Evolutionary conservation across 768 basidiomycete genomes (phyloP).

Genomic region (Lactifluus echinatus): DNA sequence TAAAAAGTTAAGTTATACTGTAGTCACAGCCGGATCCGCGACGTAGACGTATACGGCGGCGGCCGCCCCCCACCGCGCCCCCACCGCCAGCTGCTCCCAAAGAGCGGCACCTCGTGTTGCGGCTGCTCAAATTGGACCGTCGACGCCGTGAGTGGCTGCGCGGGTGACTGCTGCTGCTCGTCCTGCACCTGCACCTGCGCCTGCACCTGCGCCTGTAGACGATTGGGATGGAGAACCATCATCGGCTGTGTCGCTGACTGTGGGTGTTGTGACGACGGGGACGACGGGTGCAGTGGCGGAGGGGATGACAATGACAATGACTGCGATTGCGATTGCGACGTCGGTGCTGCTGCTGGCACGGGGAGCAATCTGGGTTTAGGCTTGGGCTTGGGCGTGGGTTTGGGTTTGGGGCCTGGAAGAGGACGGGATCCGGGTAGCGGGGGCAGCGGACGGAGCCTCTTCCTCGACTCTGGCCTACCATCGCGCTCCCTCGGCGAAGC

Average conservation of each 20-base stretch:
- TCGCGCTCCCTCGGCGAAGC: not conserved
- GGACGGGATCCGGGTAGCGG: too few relatives aligned
- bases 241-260: not conserved
- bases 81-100: not conserved
- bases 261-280: not conserved
- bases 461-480: not conserved
- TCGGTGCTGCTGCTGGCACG: too few relatives aligned
- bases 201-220: not conserved
- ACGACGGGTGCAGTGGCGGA: too few relatives aligned
- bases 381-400: too few relatives aligned
- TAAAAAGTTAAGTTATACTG: not conserved
- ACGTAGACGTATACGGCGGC: conserved; percentile 5
- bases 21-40: too few relatives aligned
- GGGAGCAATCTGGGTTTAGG: too few relatives aligned
- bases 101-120: not conserved
- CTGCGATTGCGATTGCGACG: too few relatives aligned
- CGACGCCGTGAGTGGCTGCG: not conserved
- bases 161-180: not conserved
- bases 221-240: conserved; percentile 1
- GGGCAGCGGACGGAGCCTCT: not conserved
- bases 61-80: not conserved
- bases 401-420: too few relatives aligned
- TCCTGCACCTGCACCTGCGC: not conserved
- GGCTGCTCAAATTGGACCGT: not conserved
- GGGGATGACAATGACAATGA: not conserved